A percentile compares a stretch with the other conserved stretches of the same genome.
These are phyloP conservation scores for Geotrichum citri-aurantii DNA, from an alignment of 1,139 yeast genomes.

Conservation along the genomic window DNA sequence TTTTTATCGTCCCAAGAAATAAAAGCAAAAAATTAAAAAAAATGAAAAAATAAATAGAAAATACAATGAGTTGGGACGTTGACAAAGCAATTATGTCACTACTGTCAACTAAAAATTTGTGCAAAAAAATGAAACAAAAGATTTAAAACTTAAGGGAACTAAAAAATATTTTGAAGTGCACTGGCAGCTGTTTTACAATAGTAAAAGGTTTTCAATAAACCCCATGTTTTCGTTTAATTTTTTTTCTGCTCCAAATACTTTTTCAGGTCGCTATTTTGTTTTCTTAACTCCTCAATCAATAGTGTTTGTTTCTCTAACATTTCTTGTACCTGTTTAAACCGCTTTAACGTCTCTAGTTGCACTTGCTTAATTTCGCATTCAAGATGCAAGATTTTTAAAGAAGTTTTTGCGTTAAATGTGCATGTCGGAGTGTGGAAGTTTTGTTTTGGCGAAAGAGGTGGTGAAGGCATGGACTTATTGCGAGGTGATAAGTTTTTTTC, in stretches of 20 bases:
- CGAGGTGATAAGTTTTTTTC: not conserved
- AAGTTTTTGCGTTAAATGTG: not conserved
- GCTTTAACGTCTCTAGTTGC: constrained; percentile 5
- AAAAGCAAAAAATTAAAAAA: not conserved
- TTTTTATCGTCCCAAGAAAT: constrained; percentile 1
- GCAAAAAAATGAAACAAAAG: not conserved
- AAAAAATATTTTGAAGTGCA: not conserved
- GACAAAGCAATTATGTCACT: not conserved
- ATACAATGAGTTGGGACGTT: constrained; percentile 10
- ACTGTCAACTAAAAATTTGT: not conserved
- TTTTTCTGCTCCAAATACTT: not conserved
- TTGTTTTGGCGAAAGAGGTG: not conserved
- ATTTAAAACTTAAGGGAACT: not conserved
- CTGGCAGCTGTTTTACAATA: not conserved
- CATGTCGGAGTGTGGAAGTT: not conserved
- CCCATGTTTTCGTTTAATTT: not conserved
- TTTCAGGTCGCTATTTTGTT: constrained; percentile 1
- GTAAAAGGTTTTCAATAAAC: not conserved
- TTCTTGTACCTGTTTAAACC: constrained; percentile 5
- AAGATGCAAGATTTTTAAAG: constrained; percentile 4
- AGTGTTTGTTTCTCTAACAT: constrained; percentile 1
- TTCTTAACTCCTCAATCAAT: constrained; percentile 4
- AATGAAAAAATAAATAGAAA: not conserved
- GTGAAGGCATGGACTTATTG: not conserved
- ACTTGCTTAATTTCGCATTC: constrained; percentile 13